Evolutionary conservation across 495 filamentous ascomycete species (phyloP), one percentile per base, ranked within the genome.

Genomic region (Penicillium lividum): DNA sequence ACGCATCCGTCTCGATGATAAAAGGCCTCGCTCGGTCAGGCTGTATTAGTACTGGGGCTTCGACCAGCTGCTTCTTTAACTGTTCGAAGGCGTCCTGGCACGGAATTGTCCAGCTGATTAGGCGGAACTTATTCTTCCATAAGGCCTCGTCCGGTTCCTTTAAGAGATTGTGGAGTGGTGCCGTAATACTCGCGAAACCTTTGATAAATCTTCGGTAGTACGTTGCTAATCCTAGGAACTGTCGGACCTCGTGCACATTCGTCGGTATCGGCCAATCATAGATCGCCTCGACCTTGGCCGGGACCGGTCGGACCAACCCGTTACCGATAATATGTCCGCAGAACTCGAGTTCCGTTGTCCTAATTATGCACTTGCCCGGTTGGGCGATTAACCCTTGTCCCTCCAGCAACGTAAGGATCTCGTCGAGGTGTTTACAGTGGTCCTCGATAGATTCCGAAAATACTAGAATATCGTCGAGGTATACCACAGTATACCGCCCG

Each of bases 381-480:
- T 27, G 7, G 2, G n/a, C 3, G 10, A 29, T 51, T 51, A 30
- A n/a, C 2, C 18, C 30, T 51, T 30, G 1, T 16, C 33, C 7
- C 3, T 11, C n/a, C 13, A 51, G n/a, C 5, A 51, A n/a, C 3
- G 8, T 33, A n/a, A 51, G n/a, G 15, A 30, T 27, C n/a, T 27
- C 3, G 1, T 30, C 8, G 27, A 52, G n/a, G 40, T 52, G 3
- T 40, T 18, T 18, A 28, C 22, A 52, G 27, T 29, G 3, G 27
- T 52, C 5, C 6, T 52, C 3, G 0, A 22, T 36, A 0, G 3
- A 40, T 25, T 52, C 10, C 7, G 29, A 34, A n/a, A 25, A 52
- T 25, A 34, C 25, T 40, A 36, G 18, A 15, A 52, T 52, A 52
- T 40, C 15, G 9, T 52, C 27, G 40, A n/a, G n/a, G n/a, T n/a